A percentile compares a stretch with the other conserved stretches of the same genome.
These are phyloP conservation scores for Cercospora citrullina DNA, from an alignment of 2,329 filamentous ascomycete genomes.

Conservation along the genomic window DNA sequence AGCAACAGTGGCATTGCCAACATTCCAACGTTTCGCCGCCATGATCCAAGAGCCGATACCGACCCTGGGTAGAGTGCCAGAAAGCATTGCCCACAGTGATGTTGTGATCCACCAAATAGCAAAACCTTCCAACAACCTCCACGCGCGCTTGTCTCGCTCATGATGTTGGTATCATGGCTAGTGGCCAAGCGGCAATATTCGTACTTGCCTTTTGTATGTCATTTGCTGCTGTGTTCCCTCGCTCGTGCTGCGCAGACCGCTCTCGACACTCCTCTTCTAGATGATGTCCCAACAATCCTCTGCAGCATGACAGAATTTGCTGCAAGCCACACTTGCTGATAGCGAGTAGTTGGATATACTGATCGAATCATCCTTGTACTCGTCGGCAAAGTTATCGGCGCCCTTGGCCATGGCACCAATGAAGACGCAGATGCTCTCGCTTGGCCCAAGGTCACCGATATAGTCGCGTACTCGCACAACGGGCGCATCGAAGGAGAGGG, in stretches of 20 bases:
- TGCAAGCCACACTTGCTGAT: constrained; percentile 96
- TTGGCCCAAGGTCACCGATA: constrained; percentile 71
- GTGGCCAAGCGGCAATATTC: constrained; percentile 11
- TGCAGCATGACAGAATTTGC: constrained; percentile 98
- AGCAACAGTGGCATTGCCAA: background rate
- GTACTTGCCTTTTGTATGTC: constrained; percentile 30
- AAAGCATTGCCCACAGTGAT: constrained; percentile 14
- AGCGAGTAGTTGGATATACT: constrained; percentile 98
- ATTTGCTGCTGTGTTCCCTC: constrained; percentile 9
- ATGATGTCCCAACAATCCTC: constrained; percentile 96
- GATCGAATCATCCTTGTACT: constrained; percentile 93
- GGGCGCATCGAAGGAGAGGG: constrained; percentile 87
- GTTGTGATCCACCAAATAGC: constrained; percentile 17
- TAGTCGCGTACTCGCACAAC: constrained; percentile 88
- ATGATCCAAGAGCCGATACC: background rate
- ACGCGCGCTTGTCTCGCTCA: constrained; percentile 15
- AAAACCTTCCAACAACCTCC: constrained; percentile 9
- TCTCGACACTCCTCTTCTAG: constrained; percentile 50
- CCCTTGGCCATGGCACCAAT: constrained; percentile 99
- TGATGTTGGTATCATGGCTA: constrained; percentile 33
- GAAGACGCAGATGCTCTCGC: constrained; percentile 96
- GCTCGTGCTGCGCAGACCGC: background rate
- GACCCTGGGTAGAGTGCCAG: constrained; percentile 1
- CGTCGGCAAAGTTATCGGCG: constrained; percentile 90
- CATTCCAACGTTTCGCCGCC: background rate